These are phyloP conservation scores for Chlorella sp. DNA, from an alignment of 139 green algal species.

Conservation along the genomic window DNA sequence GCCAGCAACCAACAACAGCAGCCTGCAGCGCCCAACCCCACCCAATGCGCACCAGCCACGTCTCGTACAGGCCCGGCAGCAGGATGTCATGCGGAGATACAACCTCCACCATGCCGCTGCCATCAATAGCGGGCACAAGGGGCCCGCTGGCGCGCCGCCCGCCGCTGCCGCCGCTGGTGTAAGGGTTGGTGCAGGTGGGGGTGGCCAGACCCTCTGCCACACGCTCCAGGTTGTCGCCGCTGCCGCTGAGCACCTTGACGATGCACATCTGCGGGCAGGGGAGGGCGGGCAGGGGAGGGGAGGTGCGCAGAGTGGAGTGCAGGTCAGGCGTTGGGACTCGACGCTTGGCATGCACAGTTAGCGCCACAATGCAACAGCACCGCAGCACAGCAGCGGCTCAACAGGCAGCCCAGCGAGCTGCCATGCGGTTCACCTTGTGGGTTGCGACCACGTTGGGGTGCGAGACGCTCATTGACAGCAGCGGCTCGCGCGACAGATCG, in stretches of 20 bases:
- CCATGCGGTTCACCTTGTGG: not conserved
- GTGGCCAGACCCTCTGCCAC: no score
- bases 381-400: no score
- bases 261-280: constrained; percentile 4
- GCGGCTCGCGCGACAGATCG: constrained; percentile 31
- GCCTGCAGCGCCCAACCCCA: no score
- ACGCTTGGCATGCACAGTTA: no score
- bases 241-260: not conserved
- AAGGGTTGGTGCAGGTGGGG: no score
- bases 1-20: no score
- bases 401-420: no score
- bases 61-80: constrained; percentile 32
- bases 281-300: not conserved
- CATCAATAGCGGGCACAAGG: not conserved
- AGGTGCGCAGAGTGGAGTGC: no score
- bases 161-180: no score
- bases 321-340: no score
- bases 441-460: constrained; percentile 33
- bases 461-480: constrained; percentile 22
- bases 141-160: no score
- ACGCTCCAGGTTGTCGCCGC: not conserved
- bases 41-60: constrained; percentile 28
- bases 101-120: not conserved
- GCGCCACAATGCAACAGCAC: not conserved
- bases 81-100: constrained; percentile 2